Evolutionary conservation across 1,284 basidiomycete species (phyloP).

Genomic region (Sporisorium sorghi): DNA sequence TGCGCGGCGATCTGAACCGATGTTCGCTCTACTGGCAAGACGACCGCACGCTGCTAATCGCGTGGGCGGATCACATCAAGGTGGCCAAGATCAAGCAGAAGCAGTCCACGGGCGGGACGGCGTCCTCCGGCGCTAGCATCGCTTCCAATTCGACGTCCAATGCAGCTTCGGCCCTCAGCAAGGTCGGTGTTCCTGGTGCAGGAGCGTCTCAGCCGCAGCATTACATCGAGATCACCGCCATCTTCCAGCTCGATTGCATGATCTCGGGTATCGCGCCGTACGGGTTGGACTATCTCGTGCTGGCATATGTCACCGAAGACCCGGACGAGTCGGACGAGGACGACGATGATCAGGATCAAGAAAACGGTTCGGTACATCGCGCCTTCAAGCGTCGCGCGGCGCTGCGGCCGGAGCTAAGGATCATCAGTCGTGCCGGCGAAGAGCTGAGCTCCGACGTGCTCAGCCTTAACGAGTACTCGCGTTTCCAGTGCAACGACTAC

Average conservation of each 20-base stretch:
- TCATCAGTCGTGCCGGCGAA: constrained; percentile 88
- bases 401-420: constrained; percentile 89
- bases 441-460: constrained; percentile 89
- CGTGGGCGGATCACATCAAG: constrained; percentile 95
- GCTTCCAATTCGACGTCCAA: constrained; percentile 29
- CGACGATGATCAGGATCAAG: constrained; percentile 19
- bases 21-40: constrained; percentile 92
- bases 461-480: constrained; percentile 80
- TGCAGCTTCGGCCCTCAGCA: constrained; percentile 31
- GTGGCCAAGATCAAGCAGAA: constrained; percentile 73
- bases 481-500: constrained; percentile 94
- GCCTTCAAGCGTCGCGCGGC: constrained; percentile 79
- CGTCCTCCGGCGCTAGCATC: constrained; percentile 25
- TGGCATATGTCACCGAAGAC: constrained; percentile 76
- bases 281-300: constrained; percentile 77
- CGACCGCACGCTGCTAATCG: constrained; percentile 84
- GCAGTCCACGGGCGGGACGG: constrained; percentile 10
- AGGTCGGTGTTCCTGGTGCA: constrained; percentile 27
- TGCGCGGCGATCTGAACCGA: constrained; percentile 91
- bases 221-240: constrained; percentile 84
- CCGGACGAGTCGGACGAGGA: constrained; percentile 48
- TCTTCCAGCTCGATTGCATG: constrained; percentile 96
- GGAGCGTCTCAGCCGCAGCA: constrained; percentile 34
- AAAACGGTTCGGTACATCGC: constrained; percentile 4
- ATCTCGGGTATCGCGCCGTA: constrained; percentile 89